Evolutionary conservation across 2,329 filamentous ascomycete species (phyloP).

Genomic region (Penicillium psychrosexuale): DNA sequence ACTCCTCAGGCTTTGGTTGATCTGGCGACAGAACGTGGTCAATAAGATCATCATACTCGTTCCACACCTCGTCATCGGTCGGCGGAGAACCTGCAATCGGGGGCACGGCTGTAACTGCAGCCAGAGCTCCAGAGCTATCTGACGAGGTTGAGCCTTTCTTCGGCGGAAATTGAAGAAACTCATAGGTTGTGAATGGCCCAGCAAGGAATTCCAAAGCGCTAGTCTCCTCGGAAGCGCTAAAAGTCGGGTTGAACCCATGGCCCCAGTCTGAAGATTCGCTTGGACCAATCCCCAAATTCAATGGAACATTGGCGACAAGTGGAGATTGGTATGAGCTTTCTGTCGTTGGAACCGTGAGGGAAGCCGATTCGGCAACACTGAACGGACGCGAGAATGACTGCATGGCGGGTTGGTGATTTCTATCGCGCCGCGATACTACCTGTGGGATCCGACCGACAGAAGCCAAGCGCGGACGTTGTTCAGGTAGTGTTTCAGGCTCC

Average conservation of each 20-base stretch:
- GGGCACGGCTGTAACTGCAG: constrained; percentile 63
- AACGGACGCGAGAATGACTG: constrained; percentile 87
- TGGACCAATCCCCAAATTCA: neutral
- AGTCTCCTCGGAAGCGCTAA: constrained; percentile 32
- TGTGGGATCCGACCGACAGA: constrained; percentile 84
- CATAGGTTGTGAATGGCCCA: constrained; percentile 44
- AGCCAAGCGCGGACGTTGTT: constrained; percentile 59
- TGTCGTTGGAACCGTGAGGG: constrained; percentile 32
- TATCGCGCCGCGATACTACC: constrained; percentile 65
- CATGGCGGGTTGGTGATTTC: constrained; percentile 64
- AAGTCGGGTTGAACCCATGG: constrained; percentile 32
- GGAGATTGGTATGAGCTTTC: constrained; percentile 24
- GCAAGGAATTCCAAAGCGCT: constrained; percentile 34
- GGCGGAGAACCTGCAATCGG: constrained; percentile 61
- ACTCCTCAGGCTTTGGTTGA: constrained; percentile 19
- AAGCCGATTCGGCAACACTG: constrained; percentile 48
- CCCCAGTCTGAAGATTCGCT: constrained; percentile 25
- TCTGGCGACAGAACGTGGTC: constrained; percentile 61
- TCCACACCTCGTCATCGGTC: constrained; percentile 85
- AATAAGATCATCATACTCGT: constrained; percentile 87
- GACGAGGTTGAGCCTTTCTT: constrained; percentile 70
- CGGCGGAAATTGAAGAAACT: constrained; percentile 73
- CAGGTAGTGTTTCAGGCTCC: constrained; percentile 15
- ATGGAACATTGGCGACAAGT: constrained; percentile 21
- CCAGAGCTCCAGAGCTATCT: constrained; percentile 61